Evolutionary conservation across 106 monocot species (phyloP).

Genomic region (Allium sativum): DNA sequence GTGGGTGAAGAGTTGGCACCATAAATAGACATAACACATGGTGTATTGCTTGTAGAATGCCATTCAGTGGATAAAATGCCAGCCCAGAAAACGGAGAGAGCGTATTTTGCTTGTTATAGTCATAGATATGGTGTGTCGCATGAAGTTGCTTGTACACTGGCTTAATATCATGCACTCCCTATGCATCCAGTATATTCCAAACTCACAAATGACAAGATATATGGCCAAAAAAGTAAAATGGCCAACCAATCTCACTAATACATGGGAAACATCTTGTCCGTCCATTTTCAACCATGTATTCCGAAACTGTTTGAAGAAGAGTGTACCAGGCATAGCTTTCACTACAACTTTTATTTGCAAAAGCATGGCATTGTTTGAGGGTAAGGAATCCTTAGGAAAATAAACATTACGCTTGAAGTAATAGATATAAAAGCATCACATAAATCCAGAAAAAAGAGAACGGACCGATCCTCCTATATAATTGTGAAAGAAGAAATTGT

Average conservation of each 20-base stretch:
- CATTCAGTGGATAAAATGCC: conserved; percentile 78
- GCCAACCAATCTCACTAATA: conserved; percentile 60
- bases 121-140: conserved; percentile 92
- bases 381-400: conserved; percentile 57
- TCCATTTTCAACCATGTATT: conserved; percentile 61
- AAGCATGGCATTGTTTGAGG: conserved; percentile 58
- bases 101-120: conserved; percentile 99
- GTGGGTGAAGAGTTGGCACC: conserved; percentile 53
- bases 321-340: conserved; percentile 76
- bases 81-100: conserved; percentile 97
- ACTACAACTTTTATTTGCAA: conserved; percentile 60
- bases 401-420: conserved; percentile 46
- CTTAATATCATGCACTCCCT: conserved; percentile 62
- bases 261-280: conserved; percentile 58
- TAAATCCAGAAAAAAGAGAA: conserved; percentile 43
- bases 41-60: conserved; percentile 66
- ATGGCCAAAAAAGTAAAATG: conserved; percentile 21
- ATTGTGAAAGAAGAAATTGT: too few relatives aligned
- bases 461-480: conserved; percentile 44
- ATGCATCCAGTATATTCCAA: conserved; percentile 78
- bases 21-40: conserved; percentile 63
- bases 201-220: conserved; percentile 44
- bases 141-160: conserved; percentile 92
- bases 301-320: conserved; percentile 54
- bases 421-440: conserved; percentile 63